Base-by-base conservation (phyloP, 164 flowering plant species). In the Houttuynia cordata region DNA sequence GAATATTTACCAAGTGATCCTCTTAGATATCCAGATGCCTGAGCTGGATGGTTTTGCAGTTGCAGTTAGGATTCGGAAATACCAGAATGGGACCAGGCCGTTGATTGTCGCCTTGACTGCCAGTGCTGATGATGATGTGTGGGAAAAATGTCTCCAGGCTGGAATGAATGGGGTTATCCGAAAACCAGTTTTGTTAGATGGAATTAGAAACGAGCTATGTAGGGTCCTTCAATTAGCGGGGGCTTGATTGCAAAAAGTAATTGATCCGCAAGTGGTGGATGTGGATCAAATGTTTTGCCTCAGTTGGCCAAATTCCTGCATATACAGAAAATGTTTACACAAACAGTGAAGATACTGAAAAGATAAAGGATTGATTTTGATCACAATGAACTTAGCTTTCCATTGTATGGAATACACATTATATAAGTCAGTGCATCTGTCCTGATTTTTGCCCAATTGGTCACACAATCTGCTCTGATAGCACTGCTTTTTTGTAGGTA, bases 1-100 rank as follows among this genome's bases (percentile, higher is more conserved):
- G 1, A 68, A 80, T 19, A 52, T 82, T 22, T 74, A 73, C 59
- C 87, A 80, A 66, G 70, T 90, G 0, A 73, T 88, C 45, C 62
- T 93, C 40, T 57, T 93, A 68, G 96, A 93, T 67, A 83, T 93
- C 60, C 86, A 90, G 45, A 73, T 88, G 89, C 80, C 85, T 0
- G 97, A 85, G 62, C 62, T 86, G 65, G 95, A 93, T 66, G 99
- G 97, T 0, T 90, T 78, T 67, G 97, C 88, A 64, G 88, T 85
- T 47, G 86, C 89, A n/a, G 61, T 53, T 60, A 80, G 81, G 57
- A 83, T 93, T 40, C 69, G 85, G 57, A 86, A 88, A 66, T 81
- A 74, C 62, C 40, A 77, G 0, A 86, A 88, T 59, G 83, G 79
- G 13, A 68, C 62, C 60, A 84, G 88, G 86, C 97, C 96, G 0